Evolutionary conservation across 2,329 filamentous ascomycete genomes (phyloP).

Genomic region (Zalaria sp.): DNA sequence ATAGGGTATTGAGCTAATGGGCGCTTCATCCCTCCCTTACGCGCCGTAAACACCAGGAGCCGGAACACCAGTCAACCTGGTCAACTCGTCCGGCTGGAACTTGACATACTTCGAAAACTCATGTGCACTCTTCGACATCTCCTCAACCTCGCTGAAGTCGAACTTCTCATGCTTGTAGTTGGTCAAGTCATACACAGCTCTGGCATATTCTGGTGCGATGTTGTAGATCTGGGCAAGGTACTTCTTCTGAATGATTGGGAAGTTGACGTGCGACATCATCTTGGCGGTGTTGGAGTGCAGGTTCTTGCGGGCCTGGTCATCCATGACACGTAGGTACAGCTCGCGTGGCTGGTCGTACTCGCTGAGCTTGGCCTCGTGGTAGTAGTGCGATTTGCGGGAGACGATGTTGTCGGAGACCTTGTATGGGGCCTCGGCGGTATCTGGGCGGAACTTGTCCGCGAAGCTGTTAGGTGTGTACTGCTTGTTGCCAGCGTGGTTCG

Average conservation of each 20-base stretch:
- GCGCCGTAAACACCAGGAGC: constrained; percentile 10
- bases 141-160: constrained; percentile 30
- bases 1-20: too few species aligned
- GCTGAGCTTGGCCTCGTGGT: constrained; percentile 37
- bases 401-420: constrained; percentile 35
- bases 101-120: constrained; percentile 31
- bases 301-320: constrained; percentile 26
- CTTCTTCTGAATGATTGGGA: constrained; percentile 23
- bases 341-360: constrained; percentile 39
- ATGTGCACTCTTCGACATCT: constrained; percentile 29
- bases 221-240: constrained; percentile 40
- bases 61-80: constrained; percentile 25
- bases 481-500: constrained; percentile 33
- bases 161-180: constrained; percentile 30
- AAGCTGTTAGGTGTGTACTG: constrained; percentile 40
- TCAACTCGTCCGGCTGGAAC: constrained; percentile 25
- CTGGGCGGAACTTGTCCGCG: constrained; percentile 36
- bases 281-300: constrained; percentile 35
- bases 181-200: constrained; percentile 29
- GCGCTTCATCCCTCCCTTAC: not conserved
- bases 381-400: constrained; percentile 39
- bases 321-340: constrained; percentile 37
- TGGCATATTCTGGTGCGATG: constrained; percentile 32
- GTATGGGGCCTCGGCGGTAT: constrained; percentile 36
- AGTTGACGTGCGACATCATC: constrained; percentile 15